These are phyloP conservation scores for Alternaria gansuensis DNA, from an alignment of 2,329 filamentous ascomycete species.

Conservation along the genomic window DNA sequence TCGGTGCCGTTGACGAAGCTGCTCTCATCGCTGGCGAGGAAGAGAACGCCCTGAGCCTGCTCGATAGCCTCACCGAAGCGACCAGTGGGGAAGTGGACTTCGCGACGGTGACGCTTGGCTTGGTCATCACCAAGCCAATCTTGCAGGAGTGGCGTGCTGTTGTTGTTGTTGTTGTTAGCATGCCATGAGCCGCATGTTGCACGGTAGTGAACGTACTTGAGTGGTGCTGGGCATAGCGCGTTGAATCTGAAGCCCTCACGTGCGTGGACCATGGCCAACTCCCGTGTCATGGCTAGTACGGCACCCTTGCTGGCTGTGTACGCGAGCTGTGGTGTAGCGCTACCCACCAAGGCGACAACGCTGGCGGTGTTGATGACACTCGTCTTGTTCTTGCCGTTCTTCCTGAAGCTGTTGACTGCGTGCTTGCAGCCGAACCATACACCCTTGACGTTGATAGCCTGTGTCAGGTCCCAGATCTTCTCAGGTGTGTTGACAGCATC, in stretches of 20 bases:
- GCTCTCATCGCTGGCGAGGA: conserved; percentile 85
- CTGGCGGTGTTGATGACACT: conserved; percentile 94
- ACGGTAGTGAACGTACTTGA: conserved; percentile 67
- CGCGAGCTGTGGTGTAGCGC: conserved; percentile 86
- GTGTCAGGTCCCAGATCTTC: conserved; percentile 92
- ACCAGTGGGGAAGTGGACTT: conserved; percentile 88
- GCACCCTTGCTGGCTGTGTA: conserved; percentile 96
- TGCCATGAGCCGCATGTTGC: neutral
- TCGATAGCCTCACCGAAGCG: conserved; percentile 94
- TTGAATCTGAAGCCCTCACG: conserved; percentile 92
- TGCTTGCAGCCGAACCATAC: conserved; percentile 98
- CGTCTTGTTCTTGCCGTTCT: conserved; percentile 78
- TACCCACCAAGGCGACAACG: conserved; percentile 85
- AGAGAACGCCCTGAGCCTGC: conserved; percentile 88
- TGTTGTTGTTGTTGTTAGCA: conserved; percentile 45
- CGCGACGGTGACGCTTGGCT: conserved; percentile 80
- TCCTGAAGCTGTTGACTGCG: conserved; percentile 81
- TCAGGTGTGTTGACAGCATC: conserved; percentile 82
- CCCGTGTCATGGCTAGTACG: conserved; percentile 86
- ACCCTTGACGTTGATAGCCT: conserved; percentile 95
- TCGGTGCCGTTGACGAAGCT: conserved; percentile 91
- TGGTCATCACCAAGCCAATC: conserved; percentile 91
- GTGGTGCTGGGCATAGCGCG: conserved; percentile 84
- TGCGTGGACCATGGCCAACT: conserved; percentile 91
- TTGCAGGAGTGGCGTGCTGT: conserved; percentile 82